Conservation (phyloP, 805 yeast species). For the Pichia rugopelliculosa region DNA sequence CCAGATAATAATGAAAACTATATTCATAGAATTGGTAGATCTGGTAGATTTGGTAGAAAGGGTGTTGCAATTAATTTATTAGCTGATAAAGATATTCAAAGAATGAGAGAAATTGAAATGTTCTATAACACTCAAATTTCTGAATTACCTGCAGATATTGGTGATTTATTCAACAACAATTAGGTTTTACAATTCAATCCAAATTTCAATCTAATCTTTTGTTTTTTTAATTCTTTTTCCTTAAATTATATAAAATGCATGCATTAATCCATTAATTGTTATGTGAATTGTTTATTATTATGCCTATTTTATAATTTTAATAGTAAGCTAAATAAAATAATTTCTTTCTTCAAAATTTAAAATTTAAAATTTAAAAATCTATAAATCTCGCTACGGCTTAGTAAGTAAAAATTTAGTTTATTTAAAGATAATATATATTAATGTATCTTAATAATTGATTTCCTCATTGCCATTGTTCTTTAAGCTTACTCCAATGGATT, state of each 20-base stretch:
- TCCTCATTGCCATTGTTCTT: too few species aligned
- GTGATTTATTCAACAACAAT: conserved; percentile 32
- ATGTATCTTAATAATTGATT: too few species aligned
- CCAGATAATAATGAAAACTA: conserved; percentile 92
- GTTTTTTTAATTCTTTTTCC: background rate
- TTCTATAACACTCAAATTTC: conserved; percentile 68
- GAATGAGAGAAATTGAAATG: conserved; percentile 66
- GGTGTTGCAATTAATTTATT: conserved; percentile 96
- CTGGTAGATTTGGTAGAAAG: conserved; percentile 97
- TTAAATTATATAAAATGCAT: background rate
- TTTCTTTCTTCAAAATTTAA: too few species aligned
- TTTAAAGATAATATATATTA: too few species aligned
- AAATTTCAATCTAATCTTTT: too few species aligned
- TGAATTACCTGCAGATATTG: conserved; percentile 74
- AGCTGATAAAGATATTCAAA: conserved; percentile 68
- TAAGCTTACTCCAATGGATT: background rate
- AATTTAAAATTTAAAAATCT: too few species aligned
- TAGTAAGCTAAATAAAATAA: background rate
- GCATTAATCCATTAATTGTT: too few species aligned
- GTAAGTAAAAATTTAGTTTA: too few species aligned
- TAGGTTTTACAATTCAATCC: too few species aligned
- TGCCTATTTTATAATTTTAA: background rate
- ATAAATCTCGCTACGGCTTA: too few species aligned
- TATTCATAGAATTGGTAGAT: conserved; percentile 95
- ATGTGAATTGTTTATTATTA: background rate